phyloP scores from a whole-genome alignment of 2,329 filamentous ascomycete genomes.

The Penicillium sclerotiorum region DNA sequence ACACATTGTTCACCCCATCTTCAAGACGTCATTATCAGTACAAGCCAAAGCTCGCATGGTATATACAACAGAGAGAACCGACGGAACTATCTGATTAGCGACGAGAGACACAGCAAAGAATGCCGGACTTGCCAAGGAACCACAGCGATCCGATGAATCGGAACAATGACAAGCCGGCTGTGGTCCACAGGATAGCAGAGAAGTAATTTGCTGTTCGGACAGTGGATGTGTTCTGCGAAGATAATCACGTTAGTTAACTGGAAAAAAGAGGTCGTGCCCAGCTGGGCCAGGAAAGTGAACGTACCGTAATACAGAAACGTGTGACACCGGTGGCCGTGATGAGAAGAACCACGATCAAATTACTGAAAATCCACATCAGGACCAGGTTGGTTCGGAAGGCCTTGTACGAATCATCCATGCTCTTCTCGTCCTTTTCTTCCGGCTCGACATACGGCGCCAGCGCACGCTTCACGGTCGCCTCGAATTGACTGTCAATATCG shows the following conservation, averaged over 20 bases:
- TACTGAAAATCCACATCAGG: slow-evolving; percentile 89
- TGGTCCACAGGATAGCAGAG: slow-evolving; percentile 84
- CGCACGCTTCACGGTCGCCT: slow-evolving; percentile 90
- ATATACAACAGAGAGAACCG: slow-evolving; percentile 15
- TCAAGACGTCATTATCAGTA: slow-evolving; percentile 13
- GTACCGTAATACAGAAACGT: slow-evolving; percentile 79
- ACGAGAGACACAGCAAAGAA: slow-evolving; percentile 92
- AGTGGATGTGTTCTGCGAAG: slow-evolving; percentile 65
- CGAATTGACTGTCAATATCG: slow-evolving; percentile 95
- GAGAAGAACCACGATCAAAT: slow-evolving; percentile 76
- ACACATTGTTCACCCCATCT: slow-evolving; percentile 2
- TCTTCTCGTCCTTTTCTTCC: slow-evolving; percentile 76
- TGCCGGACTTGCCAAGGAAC: slow-evolving; percentile 91
- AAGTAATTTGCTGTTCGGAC: slow-evolving; percentile 84
- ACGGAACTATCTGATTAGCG: slow-evolving; percentile 48
- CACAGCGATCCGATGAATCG: slow-evolving; percentile 87
- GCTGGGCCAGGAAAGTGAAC: slow-evolving; percentile 40
- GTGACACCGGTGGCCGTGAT: slow-evolving; percentile 86
- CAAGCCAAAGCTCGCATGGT: slow-evolving; percentile 8
- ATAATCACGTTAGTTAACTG: too few relatives aligned
- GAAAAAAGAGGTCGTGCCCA: not conserved
- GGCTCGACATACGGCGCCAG: slow-evolving; percentile 77
- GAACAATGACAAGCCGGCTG: slow-evolving; percentile 76
- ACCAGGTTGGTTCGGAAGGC: slow-evolving; percentile 95
- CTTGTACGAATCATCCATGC: slow-evolving; percentile 95